Percentiles rank a stretch among this genome's conserved stretches.
These are phyloP conservation scores for Yarrowia sp. DNA, from an alignment of 805 yeast genomes.

Conservation along the genomic window DNA sequence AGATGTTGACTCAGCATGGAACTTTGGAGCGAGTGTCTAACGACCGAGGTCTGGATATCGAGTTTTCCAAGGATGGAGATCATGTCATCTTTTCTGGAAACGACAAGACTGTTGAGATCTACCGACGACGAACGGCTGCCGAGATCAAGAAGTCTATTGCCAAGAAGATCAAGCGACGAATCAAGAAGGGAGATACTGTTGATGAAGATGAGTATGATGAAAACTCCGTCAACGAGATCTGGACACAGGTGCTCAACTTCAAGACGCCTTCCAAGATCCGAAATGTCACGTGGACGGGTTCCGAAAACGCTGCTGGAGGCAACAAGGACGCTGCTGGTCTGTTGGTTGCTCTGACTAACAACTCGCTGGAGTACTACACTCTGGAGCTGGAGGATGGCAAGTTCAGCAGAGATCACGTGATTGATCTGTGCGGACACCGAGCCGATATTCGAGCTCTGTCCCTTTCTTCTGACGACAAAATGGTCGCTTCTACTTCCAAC, in stretches of 20 bases:
- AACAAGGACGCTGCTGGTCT: slow-evolving; percentile 49
- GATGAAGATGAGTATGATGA: slow-evolving; percentile 54
- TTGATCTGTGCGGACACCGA: slow-evolving; percentile 84
- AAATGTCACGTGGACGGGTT: slow-evolving; percentile 55
- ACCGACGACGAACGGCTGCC: slow-evolving; percentile 68
- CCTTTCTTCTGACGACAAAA: slow-evolving; percentile 72
- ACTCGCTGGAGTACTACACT: slow-evolving; percentile 68
- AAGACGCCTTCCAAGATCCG: slow-evolving; percentile 65
- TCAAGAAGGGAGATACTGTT: slow-evolving; percentile 49
- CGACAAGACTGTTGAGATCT: slow-evolving; percentile 77
- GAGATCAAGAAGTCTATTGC: slow-evolving; percentile 76
- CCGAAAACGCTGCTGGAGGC: slow-evolving; percentile 32
- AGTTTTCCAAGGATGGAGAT: slow-evolving; percentile 48
- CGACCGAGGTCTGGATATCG: slow-evolving; percentile 61
- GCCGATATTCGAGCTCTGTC: slow-evolving; percentile 83
- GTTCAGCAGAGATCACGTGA: slow-evolving; percentile 48
- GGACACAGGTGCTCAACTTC: slow-evolving; percentile 66
- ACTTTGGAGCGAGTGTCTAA: slow-evolving; percentile 46
- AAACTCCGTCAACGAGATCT: slow-evolving; percentile 40
- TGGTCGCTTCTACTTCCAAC: slow-evolving; percentile 86
- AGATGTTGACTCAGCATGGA: slow-evolving; percentile 31
- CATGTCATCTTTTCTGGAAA: slow-evolving; percentile 59
- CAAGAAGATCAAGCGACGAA: slow-evolving; percentile 73
- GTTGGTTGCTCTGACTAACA: slow-evolving; percentile 64
- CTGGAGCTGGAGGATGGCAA: slow-evolving; percentile 54